Conservation (phyloP, 345 rosid species). For the Hibiscus tridactylites region DNA sequence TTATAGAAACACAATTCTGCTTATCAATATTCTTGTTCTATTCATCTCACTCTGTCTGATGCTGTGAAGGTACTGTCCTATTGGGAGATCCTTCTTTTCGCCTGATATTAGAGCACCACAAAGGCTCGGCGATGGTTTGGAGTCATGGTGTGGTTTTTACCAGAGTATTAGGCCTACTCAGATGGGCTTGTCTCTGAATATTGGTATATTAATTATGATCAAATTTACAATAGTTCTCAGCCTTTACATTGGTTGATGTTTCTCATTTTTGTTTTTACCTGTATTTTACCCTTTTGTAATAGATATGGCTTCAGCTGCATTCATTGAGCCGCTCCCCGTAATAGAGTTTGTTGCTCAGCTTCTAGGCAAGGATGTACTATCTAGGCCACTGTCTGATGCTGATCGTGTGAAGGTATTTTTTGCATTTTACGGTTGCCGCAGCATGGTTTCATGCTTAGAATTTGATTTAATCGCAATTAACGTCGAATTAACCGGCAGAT, state of each 20-base stretch:
- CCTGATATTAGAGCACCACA: constrained; percentile 74
- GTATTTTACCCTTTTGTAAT: background rate
- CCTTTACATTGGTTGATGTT: background rate
- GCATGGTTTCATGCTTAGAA: constrained; percentile 1
- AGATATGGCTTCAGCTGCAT: constrained; percentile 99
- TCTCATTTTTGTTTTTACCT: background rate
- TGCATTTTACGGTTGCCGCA: background rate
- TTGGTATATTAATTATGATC: constrained; percentile 41
- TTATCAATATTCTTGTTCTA: background rate
- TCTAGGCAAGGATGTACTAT: constrained; percentile 73
- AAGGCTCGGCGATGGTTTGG: constrained; percentile 90
- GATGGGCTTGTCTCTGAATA: constrained; percentile 93
- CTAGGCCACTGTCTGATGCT: constrained; percentile 78
- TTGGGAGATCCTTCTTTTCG: constrained; percentile 93
- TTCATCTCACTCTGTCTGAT: background rate
- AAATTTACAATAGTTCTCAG: background rate
- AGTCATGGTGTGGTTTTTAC: constrained; percentile 98
- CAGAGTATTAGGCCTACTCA: constrained; percentile 99
- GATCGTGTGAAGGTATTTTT: constrained; percentile 77
- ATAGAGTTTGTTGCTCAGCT: constrained; percentile 92
- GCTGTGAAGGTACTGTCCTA: constrained; percentile 57
- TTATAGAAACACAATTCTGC: background rate
- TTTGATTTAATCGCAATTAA: constrained; percentile 7
- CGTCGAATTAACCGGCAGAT: constrained; percentile 36
- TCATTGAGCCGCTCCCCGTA: constrained; percentile 96